Evolutionary conservation across 192 early-diverging fungal genomes (phyloP), one percentile per base, ranked within the genome.

Genomic region (Linnemannia exigua): DNA sequence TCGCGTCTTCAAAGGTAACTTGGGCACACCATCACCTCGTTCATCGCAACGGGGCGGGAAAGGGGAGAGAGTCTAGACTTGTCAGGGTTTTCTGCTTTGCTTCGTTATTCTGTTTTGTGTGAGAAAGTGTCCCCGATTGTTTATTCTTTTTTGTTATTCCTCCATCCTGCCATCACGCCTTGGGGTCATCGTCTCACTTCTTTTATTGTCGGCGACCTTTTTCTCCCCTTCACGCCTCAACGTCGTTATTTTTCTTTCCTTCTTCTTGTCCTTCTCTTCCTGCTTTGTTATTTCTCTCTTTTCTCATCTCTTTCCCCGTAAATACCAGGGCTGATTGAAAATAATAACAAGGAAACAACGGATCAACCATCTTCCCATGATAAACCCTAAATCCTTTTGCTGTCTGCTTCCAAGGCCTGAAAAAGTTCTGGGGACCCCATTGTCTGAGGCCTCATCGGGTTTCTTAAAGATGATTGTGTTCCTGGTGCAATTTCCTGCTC

Each of bases 321-420:
- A 54, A 31, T 12, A 9, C 9, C 41, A 9, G 28, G 28, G 58
- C 41, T 3, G 31, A 31, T 14, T 63, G 58, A 63, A 28, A 25
- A 50, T 14, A 31, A 63, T 44, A 44, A 9, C 41, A 63, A 63
- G 58, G 58, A 12, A n/a, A n/a, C 58, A 63, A 63, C 58, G 12
- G 15, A 63, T 2, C 17, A n/a, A 25, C 58, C 58, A 63, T 31
- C 58, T 15, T 31, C 14, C 58, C 22, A 63, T 31, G 22, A 63
- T n/a, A 63, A 63, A 63, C 58, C 58, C 58, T 63, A 63, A 63
- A 63, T 63, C 58, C 58, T 28, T 63, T 22, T 63, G 58, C 58
- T 63, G 58, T 63, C 28, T 63, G 58, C 28, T 63, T 63, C 48
- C 17, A 50, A 12, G 28, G 12, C 58, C 58, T 63, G 58, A 63